Evolutionary conservation across 164 flowering plant species (phyloP).

Genomic region (Umbellularia californica): DNA sequence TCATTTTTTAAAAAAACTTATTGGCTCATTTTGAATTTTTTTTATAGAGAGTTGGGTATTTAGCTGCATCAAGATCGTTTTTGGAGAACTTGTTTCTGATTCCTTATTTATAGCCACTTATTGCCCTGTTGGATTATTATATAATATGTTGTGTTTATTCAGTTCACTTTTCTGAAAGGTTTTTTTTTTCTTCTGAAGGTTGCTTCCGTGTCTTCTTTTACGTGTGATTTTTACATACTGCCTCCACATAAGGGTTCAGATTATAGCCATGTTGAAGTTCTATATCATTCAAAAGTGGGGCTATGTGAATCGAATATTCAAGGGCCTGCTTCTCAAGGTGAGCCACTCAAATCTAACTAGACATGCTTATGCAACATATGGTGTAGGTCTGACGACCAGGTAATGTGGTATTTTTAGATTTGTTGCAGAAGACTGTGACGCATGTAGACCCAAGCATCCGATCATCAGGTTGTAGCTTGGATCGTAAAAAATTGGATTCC

Average conservation of each 20-base stretch:
- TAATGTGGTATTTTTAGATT: neutral
- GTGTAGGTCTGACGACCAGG: neutral
- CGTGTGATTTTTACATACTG: conserved; percentile 19
- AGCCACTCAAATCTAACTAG: neutral
- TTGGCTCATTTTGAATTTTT: neutral
- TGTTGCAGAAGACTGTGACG: neutral
- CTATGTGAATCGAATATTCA: neutral
- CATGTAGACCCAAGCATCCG: neutral
- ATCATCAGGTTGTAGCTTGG: neutral
- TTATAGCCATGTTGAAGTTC: conserved; percentile 10
- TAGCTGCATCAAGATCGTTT: neutral
- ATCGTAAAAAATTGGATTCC: neutral
- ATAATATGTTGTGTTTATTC: neutral
- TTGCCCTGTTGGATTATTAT: neutral
- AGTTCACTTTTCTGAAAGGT: neutral
- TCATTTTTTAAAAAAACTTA: neutral
- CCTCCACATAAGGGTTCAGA: conserved; percentile 17
- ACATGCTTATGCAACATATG: neutral
- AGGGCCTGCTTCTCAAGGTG: conserved; percentile 9
- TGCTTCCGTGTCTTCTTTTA: conserved; percentile 14
- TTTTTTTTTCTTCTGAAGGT: conserved; percentile 16
- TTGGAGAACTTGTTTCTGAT: neutral
- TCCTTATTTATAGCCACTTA: neutral
- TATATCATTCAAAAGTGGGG: conserved; percentile 4
- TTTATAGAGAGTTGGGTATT: neutral